Evolutionary conservation across 2,329 filamentous ascomycete genomes (phyloP).

Genomic region (Cryphonectria japonica): DNA sequence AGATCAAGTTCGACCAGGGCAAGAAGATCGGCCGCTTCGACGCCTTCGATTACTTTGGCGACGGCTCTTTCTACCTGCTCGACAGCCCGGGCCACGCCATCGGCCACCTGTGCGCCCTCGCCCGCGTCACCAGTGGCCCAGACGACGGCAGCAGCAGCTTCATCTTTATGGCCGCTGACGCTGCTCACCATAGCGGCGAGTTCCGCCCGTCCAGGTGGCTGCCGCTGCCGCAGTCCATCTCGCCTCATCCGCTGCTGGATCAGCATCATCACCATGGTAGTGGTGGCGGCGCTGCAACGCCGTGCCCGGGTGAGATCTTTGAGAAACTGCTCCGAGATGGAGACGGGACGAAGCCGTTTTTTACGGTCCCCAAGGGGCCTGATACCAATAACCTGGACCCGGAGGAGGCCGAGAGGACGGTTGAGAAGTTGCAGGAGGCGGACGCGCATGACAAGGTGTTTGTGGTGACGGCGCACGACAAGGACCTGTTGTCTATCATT

Average conservation of each 20-base stretch:
- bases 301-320: constrained; percentile 48
- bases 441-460: constrained; percentile 50
- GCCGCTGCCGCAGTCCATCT: constrained; percentile 39
- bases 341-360: constrained; percentile 38
- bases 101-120: constrained; percentile 40
- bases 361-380: constrained; percentile 25
- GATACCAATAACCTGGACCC: constrained; percentile 34
- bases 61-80: constrained; percentile 28
- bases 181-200: constrained; percentile 45
- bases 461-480: constrained; percentile 53
- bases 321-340: constrained; percentile 42
- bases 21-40: constrained; percentile 30
- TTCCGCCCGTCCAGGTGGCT: constrained; percentile 41
- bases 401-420: constrained; percentile 42
- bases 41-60: constrained; percentile 27
- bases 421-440: constrained; percentile 49
- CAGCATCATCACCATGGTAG: neutral
- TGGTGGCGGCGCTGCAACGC: constrained; percentile 24
- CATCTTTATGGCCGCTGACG: constrained; percentile 48
- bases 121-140: constrained; percentile 39
- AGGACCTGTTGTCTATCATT: constrained; percentile 44
- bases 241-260: constrained; percentile 43
- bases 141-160: constrained; percentile 40
- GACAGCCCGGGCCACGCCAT: constrained; percentile 25
- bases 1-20: constrained; percentile 34